Evolutionary conservation across 768 basidiomycete species (phyloP).

Genomic region (Ramaria sp.): DNA sequence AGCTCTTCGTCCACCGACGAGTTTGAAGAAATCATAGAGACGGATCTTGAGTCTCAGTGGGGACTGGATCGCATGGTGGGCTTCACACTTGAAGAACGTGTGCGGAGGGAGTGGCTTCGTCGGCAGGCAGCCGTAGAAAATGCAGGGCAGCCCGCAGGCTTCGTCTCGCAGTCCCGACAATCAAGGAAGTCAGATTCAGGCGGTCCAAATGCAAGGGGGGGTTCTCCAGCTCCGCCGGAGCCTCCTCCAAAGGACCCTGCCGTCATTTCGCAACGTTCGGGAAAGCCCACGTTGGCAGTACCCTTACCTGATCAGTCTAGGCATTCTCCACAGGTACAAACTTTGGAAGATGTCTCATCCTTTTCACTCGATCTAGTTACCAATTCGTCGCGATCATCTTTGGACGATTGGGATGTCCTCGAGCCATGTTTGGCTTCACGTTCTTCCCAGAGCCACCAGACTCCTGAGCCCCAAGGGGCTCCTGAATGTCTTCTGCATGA

Average conservation of each 20-base stretch:
- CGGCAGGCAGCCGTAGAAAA: constrained; percentile 21
- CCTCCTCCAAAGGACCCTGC: too few relatives aligned
- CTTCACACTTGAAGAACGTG: constrained; percentile 31
- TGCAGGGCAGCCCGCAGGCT: constrained; percentile 19
- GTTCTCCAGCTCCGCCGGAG: too few relatives aligned
- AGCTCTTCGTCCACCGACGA: not conserved
- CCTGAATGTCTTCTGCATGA: too few relatives aligned
- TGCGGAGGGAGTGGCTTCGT: constrained; percentile 20
- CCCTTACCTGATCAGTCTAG: too few relatives aligned
- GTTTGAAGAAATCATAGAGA: not conserved
- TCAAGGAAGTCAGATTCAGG: not conserved
- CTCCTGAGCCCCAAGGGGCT: too few relatives aligned
- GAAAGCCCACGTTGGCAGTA: too few relatives aligned
- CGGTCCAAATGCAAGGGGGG: not conserved
- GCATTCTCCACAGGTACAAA: not conserved
- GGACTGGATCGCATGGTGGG: constrained; percentile 35
- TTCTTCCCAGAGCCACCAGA: not conserved
- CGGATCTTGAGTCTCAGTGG: constrained; percentile 20
- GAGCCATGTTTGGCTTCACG: not conserved
- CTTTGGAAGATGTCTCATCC: not conserved
- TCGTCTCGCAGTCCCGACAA: constrained; percentile 11
- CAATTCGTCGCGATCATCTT: not conserved
- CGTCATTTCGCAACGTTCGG: too few relatives aligned
- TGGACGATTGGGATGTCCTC: not conserved
- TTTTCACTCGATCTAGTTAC: not conserved